Evolutionary conservation across 371 early-diverging fungal species (phyloP).

Genomic region (Mucor ambiguus): DNA sequence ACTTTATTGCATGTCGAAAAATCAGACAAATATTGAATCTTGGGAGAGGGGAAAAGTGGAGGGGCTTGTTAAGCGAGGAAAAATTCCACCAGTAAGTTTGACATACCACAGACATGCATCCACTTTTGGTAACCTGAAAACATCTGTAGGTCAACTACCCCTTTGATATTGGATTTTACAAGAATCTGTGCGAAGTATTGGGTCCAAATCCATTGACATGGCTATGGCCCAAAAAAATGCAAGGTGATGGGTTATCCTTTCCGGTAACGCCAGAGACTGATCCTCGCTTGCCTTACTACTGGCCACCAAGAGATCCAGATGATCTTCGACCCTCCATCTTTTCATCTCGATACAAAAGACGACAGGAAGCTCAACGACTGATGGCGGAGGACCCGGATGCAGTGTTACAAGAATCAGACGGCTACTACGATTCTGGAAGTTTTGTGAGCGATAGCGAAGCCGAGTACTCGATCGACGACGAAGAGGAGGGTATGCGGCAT

Average conservation of each 20-base stretch:
- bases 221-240: conserved; percentile 67
- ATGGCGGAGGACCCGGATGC: conserved; percentile 29
- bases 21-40: conserved; percentile 95
- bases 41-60: conserved; percentile 85
- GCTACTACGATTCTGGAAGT: conserved; percentile 45
- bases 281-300: conserved; percentile 29
- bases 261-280: conserved; percentile 49
- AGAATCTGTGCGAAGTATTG: conserved; percentile 81
- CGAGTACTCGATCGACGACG: conserved; percentile 34
- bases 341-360: conserved; percentile 39
- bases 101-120: neutral
- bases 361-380: conserved; percentile 25
- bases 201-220: conserved; percentile 70
- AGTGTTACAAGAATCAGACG: conserved; percentile 19
- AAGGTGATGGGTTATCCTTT: conserved; percentile 77
- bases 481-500: conserved; percentile 31
- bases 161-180: conserved; percentile 86
- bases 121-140: neutral
- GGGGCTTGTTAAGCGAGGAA: conserved; percentile 65
- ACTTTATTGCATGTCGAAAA: conserved; percentile 75
- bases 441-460: conserved; percentile 34
- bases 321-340: conserved; percentile 42
- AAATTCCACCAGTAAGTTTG: conserved; percentile 56
- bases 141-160: conserved; percentile 33
- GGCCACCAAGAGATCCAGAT: conserved; percentile 46